These are phyloP conservation scores for Kodamaea arcana DNA, from an alignment of 1,139 yeast species.

Conservation along the genomic window DNA sequence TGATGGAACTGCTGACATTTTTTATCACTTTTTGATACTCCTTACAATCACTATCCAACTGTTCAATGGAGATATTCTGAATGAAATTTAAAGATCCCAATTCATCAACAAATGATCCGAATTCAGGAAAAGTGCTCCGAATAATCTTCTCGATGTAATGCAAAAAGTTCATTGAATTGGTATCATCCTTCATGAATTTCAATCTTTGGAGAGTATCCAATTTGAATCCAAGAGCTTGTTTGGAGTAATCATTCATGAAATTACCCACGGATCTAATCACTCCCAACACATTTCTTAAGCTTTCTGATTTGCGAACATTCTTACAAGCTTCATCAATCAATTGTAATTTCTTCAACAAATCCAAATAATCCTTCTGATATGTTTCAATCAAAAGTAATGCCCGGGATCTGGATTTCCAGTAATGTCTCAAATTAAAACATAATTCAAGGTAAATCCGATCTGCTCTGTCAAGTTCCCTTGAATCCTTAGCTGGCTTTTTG, in stretches of 20 bases:
- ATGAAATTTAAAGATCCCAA: slow-evolving; percentile 57
- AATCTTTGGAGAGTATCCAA: slow-evolving; percentile 78
- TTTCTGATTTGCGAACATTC: slow-evolving; percentile 57
- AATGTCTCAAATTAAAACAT: slow-evolving; percentile 70
- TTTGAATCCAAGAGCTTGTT: slow-evolving; percentile 81
- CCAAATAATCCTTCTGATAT: slow-evolving; percentile 70
- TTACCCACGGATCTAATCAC: slow-evolving; percentile 85
- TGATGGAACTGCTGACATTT: slow-evolving; percentile 53
- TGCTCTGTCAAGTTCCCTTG: slow-evolving; percentile 68
- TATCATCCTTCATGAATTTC: slow-evolving; percentile 79
- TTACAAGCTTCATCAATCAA: slow-evolving; percentile 65
- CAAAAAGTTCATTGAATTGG: slow-evolving; percentile 73
- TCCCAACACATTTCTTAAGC: slow-evolving; percentile 63
- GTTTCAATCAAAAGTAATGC: slow-evolving; percentile 66
- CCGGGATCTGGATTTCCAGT: slow-evolving; percentile 86
- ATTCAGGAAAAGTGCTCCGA: slow-evolving; percentile 72
- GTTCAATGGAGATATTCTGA: slow-evolving; percentile 73
- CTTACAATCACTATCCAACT: slow-evolving; percentile 64
- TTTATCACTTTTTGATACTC: slow-evolving; percentile 55
- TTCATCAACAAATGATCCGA: slow-evolving; percentile 74
- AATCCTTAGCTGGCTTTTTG: slow-evolving; percentile 53
- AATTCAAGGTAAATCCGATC: slow-evolving; percentile 77
- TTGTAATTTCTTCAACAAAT: slow-evolving; percentile 59
- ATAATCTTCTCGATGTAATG: slow-evolving; percentile 84
- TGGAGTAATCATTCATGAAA: slow-evolving; percentile 82